These are phyloP conservation scores for Diplogelasinospora grovesii DNA, from an alignment of 495 filamentous ascomycete genomes.

Conservation along the genomic window DNA sequence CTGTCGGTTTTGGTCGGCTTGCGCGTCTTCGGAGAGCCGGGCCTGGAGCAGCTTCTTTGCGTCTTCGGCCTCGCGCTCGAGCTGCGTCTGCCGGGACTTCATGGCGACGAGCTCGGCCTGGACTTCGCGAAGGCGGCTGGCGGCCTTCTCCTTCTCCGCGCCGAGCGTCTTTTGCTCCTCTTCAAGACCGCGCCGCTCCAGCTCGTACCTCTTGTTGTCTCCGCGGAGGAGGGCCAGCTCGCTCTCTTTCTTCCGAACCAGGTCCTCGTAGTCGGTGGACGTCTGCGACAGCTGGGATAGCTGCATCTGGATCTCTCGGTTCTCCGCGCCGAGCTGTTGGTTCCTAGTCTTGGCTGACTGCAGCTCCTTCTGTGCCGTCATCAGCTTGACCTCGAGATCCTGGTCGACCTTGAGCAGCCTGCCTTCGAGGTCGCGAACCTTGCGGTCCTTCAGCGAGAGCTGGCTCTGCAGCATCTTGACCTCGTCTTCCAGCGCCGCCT, in stretches of 20 bases:
- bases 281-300: constrained; percentile 82
- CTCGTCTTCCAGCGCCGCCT: constrained; percentile 69
- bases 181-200: constrained; percentile 70
- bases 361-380: constrained; percentile 74
- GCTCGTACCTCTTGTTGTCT: constrained; percentile 71
- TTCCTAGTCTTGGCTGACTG: constrained; percentile 62
- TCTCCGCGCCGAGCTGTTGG: constrained; percentile 71
- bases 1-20: constrained; percentile 76
- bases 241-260: constrained; percentile 88
- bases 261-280: constrained; percentile 89
- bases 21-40: constrained; percentile 80
- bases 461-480: constrained; percentile 91
- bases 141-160: constrained; percentile 72
- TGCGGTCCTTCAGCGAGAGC: constrained; percentile 80
- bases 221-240: constrained; percentile 78
- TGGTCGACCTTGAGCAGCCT: constrained; percentile 82
- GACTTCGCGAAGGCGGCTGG: constrained; percentile 69
- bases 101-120: constrained; percentile 85
- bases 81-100: constrained; percentile 70
- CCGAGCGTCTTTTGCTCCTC: constrained; percentile 62
- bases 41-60: constrained; percentile 80
- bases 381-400: constrained; percentile 81
- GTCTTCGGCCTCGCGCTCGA: constrained; percentile 84
- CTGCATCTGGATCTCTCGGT: constrained; percentile 77
- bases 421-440: constrained; percentile 77